Conservation (phyloP, 805 yeast species). For the Sugiyamaella smithiae region DNA sequence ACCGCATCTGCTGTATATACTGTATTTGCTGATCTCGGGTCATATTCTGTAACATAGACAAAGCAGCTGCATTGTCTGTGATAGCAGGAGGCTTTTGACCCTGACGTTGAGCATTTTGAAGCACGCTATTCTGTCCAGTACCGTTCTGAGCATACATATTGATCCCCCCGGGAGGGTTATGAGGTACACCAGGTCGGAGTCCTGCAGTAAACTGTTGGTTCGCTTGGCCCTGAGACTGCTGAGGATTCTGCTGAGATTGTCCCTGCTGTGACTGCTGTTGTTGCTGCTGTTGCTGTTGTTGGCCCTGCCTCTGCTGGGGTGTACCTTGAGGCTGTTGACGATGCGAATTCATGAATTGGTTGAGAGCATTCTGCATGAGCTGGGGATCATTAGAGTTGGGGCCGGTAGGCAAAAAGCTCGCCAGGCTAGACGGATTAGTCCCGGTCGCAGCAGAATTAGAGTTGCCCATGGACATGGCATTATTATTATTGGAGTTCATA, state of each 20-base stretch:
- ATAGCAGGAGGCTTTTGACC: slow-evolving; percentile 10
- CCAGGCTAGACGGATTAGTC: not conserved
- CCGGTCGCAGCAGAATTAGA: not conserved
- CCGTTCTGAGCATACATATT: slow-evolving; percentile 2
- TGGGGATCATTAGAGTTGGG: not conserved
- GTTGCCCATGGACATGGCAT: not conserved
- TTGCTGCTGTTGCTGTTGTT: slow-evolving; percentile 25
- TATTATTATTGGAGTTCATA: slow-evolving; percentile 3
- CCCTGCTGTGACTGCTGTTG: slow-evolving; percentile 24
- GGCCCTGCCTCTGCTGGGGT: slow-evolving; percentile 26
- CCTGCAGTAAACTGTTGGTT: not conserved
- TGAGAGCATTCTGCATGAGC: slow-evolving; percentile 9
- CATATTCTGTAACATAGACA: slow-evolving; percentile 20
- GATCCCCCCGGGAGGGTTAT: not conserved
- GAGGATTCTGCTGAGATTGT: slow-evolving; percentile 7
- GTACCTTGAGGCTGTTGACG: slow-evolving; percentile 30
- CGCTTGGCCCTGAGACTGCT: slow-evolving; percentile 2
- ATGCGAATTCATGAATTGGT: slow-evolving; percentile 12
- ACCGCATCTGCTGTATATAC: slow-evolving; percentile 21
- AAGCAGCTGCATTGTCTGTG: not conserved
- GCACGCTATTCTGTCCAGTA: not conserved
- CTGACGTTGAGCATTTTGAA: slow-evolving; percentile 8
- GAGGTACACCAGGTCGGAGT: not conserved
- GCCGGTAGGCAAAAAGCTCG: not conserved
- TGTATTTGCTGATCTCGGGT: slow-evolving; percentile 26